Conservation (phyloP, 2,329 filamentous ascomycete genomes). For the Ceratocystis ficicola region DNA sequence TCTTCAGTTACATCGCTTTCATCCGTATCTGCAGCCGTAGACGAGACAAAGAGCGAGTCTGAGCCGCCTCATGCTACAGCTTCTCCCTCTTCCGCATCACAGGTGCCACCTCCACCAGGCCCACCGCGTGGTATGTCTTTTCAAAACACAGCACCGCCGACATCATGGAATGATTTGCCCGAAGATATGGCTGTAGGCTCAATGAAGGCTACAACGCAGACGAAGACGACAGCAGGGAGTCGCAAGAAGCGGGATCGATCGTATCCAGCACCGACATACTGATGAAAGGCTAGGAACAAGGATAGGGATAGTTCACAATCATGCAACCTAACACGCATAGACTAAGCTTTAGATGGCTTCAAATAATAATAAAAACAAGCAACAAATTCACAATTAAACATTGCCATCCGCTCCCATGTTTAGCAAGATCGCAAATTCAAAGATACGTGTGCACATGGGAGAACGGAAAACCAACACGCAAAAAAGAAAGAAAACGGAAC, state of each 20-base stretch:
- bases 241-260: constrained; percentile 48
- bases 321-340: not conserved
- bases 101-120: constrained; percentile 17
- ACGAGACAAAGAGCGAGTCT: not conserved
- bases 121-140: constrained; percentile 36
- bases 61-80: too few species aligned
- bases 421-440: not conserved
- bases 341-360: too few species aligned
- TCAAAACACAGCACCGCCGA: constrained; percentile 47
- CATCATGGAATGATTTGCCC: constrained; percentile 55
- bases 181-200: constrained; percentile 41
- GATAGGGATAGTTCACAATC: not conserved
- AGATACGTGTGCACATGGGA: constrained; percentile 28
- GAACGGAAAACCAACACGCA: constrained; percentile 24
- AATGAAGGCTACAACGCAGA: constrained; percentile 34
- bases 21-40: constrained; percentile 12
- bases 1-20: constrained; percentile 29
- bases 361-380: too few species aligned
- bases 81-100: not conserved
- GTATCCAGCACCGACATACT: constrained; percentile 51
- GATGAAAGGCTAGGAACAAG: constrained; percentile 14
- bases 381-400: too few species aligned
- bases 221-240: constrained; percentile 31
- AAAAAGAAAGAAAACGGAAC: constrained; percentile 16
- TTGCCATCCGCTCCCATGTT: too few species aligned